Evolutionary conservation across 495 filamentous ascomycete genomes (phyloP).

Genomic region (Haplographium delicatum): DNA sequence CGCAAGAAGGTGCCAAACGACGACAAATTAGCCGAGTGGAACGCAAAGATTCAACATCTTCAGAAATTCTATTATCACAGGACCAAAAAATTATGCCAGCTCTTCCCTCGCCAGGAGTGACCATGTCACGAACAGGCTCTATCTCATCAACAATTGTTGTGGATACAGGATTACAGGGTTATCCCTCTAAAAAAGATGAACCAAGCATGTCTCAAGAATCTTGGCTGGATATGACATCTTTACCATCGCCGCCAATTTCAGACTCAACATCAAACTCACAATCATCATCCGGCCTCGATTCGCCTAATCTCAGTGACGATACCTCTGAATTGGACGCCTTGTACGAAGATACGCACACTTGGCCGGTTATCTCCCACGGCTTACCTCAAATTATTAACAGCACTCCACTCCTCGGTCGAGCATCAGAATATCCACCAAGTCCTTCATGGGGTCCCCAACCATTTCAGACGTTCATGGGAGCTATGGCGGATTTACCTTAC

Average conservation of each 20-base stretch:
- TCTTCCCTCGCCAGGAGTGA: conserved; percentile 3
- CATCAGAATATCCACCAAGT: conserved; percentile 11
- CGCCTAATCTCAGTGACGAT: neutral
- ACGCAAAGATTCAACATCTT: conserved; percentile 8
- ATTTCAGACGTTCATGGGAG: conserved; percentile 25
- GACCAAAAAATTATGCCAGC: neutral
- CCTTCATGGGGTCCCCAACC: conserved; percentile 20
- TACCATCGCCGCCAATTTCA: conserved; percentile 19
- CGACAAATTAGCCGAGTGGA: conserved; percentile 16
- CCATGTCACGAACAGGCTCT: conserved; percentile 13
- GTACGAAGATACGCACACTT: conserved; percentile 23
- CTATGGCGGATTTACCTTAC: conserved; percentile 32
- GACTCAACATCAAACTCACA: neutral
- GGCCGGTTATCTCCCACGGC: conserved; percentile 7
- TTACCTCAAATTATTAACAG: conserved; percentile 10
- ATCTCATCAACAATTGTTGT: conserved; percentile 19
- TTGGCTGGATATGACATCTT: conserved; percentile 12
- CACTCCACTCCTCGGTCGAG: conserved; percentile 4
- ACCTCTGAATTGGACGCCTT: conserved; percentile 17
- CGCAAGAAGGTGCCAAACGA: conserved; percentile 21
- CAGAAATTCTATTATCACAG: neutral
- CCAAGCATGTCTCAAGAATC: neutral
- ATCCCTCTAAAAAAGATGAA: neutral
- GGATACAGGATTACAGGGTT: conserved; percentile 8
- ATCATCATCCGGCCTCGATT: conserved; percentile 1